These are phyloP conservation scores for Aureococcus anophagefferens DNA, from an alignment of 108 stramenopile species.

Conservation along the genomic window DNA sequence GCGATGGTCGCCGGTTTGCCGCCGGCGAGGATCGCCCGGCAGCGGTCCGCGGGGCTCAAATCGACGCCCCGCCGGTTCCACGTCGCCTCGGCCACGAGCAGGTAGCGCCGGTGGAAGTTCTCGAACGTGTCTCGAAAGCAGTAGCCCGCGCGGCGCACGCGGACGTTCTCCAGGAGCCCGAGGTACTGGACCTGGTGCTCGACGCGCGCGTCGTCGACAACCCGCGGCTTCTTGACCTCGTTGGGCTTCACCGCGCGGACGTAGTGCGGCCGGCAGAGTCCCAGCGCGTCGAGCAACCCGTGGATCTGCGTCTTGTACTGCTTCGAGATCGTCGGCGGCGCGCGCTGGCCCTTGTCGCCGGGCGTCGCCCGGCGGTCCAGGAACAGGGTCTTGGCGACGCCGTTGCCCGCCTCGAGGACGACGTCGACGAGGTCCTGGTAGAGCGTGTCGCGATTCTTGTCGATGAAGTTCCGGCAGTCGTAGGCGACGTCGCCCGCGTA, in stretches of 20 bases:
- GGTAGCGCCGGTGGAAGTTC: constrained; percentile 24
- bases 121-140: constrained; percentile 44
- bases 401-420: background rate
- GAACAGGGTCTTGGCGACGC: background rate
- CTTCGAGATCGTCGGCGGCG: constrained; percentile 28
- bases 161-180: constrained; percentile 52
- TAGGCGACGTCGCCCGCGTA: constrained; percentile 18
- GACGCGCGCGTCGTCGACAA: constrained; percentile 8
- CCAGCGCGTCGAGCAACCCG: constrained; percentile 4
- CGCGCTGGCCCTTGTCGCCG: too few species aligned
- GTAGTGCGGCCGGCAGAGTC: constrained; percentile 23
- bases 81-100: background rate
- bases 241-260: constrained; percentile 39
- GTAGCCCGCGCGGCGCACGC: constrained; percentile 48
- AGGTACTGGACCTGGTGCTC: constrained; percentile 39
- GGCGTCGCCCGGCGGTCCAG: too few species aligned
- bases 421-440: constrained; percentile 3
- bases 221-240: constrained; percentile 3
- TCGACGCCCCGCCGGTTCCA: too few species aligned
- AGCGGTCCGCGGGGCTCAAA: constrained; percentile 5
- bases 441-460: constrained; percentile 27
- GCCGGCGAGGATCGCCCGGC: constrained; percentile 6
- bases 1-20: constrained; percentile 13
- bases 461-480: constrained; percentile 22
- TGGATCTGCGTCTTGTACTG: constrained; percentile 23